Conservation (phyloP, 2,329 filamentous ascomycete species). For the Herpomyces periplanetae region DNA sequence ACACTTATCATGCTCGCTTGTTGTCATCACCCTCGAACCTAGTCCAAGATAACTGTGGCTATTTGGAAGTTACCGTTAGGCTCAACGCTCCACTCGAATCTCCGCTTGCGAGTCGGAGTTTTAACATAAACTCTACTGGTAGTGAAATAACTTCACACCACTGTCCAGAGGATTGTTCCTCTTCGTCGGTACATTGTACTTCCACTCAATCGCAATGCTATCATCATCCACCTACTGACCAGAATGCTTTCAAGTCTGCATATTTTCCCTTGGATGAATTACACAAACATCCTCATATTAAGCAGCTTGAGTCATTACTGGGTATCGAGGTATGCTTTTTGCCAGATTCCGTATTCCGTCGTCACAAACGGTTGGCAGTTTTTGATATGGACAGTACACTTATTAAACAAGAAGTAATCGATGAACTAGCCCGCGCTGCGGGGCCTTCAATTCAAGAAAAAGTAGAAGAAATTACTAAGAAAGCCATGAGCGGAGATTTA, state of each 20-base stretch:
- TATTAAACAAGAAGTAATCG: constrained; percentile 89
- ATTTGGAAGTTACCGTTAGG: too few relatives aligned
- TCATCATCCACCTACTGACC: too few relatives aligned
- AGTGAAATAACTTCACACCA: too few relatives aligned
- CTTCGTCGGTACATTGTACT: too few relatives aligned
- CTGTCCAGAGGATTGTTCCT: too few relatives aligned
- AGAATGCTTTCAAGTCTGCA: constrained; percentile 11
- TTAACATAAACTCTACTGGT: too few relatives aligned
- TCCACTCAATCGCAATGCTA: too few relatives aligned
- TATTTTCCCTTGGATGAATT: constrained; percentile 20
- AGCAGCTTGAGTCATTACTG: constrained; percentile 55
- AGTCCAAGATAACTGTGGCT: too few relatives aligned
- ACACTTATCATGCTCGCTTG: too few relatives aligned
- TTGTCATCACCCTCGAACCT: too few relatives aligned
- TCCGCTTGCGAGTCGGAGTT: too few relatives aligned
- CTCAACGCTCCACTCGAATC: too few relatives aligned
- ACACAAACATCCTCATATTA: constrained; percentile 39
- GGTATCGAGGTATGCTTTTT: constrained; percentile 52
- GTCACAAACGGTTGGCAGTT: constrained; percentile 49
- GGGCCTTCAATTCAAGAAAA: constrained; percentile 48
- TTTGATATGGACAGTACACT: constrained; percentile 98
- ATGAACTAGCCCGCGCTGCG: constrained; percentile 53
- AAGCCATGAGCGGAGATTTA: constrained; percentile 80
- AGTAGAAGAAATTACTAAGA: constrained; percentile 35
- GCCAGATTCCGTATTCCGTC: constrained; percentile 26